Evolutionary conservation across 257 asterid species (phyloP), one percentile per base, ranked within the genome.

Genomic region (Henckelia pumila): DNA sequence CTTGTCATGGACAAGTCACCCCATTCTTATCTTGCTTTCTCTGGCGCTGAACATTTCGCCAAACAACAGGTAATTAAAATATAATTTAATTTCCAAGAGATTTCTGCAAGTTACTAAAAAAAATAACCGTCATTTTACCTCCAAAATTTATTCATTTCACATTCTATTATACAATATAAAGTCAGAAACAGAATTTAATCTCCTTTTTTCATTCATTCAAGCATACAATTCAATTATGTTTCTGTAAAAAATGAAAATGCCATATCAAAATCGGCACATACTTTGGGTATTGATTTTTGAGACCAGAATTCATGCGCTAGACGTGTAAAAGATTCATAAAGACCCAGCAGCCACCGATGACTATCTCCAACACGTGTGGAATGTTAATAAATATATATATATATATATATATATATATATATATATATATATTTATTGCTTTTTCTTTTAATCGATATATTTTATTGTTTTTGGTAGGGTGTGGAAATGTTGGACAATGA

Each of bases 1-100:
- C 97, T 93, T 5, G 95, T 93, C 8, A 85, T 93, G 99, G 99
- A 93, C 8, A 93, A 85, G 61, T 93, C 97, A 33, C 99, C 99
- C 7, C 99, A 93, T 77, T 93, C 99, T 1, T 93, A 93, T 55
- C 88, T 93, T 6, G 97, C 88, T 2, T 93, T 93, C 68, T 78
- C 90, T 0, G 99, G 99, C 32, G 99, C 99, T 7, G 89, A 93
- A 78, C 89, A 81, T 29, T 93, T 93, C 55, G 99, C 99, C 69
- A 84, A 83, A 79, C 83, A 88, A 68, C 97, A 93, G 83, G 97
- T 71, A 9, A 20, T 26, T n/a, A n/a, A n/a, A n/a, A n/a, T n/a
- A n/a, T n/a, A n/a, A n/a, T n/a, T n/a, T n/a, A n/a, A 25, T 16
- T 9, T 9, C 6, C 44, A 9, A 29, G 6, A 25, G 32, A 29